Evolutionary conservation across 176 grass and related monocot species (phyloP), one percentile per base, ranked within the genome.

Genomic region (Ensete glaucum): DNA sequence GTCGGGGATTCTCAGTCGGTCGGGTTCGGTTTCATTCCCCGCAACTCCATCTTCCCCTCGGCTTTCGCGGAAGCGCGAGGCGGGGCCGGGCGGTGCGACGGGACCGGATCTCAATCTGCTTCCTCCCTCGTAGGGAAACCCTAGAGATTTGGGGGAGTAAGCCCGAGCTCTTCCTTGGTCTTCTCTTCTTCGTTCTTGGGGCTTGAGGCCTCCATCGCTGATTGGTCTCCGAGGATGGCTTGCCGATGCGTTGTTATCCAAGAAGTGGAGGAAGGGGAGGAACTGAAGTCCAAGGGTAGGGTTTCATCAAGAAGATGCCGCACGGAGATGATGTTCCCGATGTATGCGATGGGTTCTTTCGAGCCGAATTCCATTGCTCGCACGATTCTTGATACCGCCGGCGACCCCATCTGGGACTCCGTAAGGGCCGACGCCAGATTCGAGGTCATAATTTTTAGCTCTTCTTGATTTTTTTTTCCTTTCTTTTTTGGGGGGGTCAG

Each of bases 371-470:
- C 86, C 64, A 52, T 80, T 11, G 83, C 88, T 67, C 77, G 86
- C 59, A 79, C 75, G 55, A 81, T 91, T 43, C 81, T 88, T 49
- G 90, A 91, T 78, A 76, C 79, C 53, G 69, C 70, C 24, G 90
- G 85, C 20, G 95, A 99, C 75, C 88, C 90, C 55, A 91, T 99
- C 78, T 99, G 95, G 95, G 86, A 94, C 67, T 85, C 88, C 54
- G 79, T 99, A 72, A 89, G 87, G 72, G 78, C 84, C 49, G 90
- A 99, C 78, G 95, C 90, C 34, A 91, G 87, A 78, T 81, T 79
- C 54, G 95, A 99, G 90, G 90, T 99, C 20, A 86, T 79, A 66
- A 59, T 8, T 24, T 34, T 53, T 60, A 12, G 4, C 26, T 22
- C 49, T 54, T 21, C 54, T 81, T 6, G 15, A 0, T 69, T 55